These are phyloP conservation scores for Phoenix dactylifera DNA, from an alignment of 176 grass and related monocot genomes.

Conservation along the genomic window DNA sequence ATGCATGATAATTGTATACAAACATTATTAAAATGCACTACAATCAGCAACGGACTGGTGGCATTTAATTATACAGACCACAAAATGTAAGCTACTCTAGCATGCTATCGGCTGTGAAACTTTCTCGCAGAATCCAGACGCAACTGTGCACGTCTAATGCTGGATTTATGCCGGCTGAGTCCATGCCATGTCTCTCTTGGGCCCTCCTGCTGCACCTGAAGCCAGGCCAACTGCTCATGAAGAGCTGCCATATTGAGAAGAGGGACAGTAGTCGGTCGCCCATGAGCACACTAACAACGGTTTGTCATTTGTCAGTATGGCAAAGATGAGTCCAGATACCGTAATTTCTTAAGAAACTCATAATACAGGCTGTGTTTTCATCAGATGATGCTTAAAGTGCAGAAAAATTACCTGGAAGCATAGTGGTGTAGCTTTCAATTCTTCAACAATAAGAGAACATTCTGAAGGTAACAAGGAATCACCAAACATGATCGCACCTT, in stretches of 20 bases:
- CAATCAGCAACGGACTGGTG: no score
- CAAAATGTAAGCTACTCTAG: no score
- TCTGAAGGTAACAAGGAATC: constrained; percentile 76
- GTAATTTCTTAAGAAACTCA: neutral
- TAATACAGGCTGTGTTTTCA: no score
- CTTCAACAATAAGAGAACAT: constrained; percentile 84
- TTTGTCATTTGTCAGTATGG: no score
- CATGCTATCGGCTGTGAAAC: constrained; percentile 4
- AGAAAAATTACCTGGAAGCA: constrained; percentile 65
- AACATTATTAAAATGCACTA: no score
- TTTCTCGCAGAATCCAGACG: constrained; percentile 46
- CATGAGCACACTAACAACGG: constrained; percentile 65
- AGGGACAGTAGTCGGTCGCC: constrained; percentile 76
- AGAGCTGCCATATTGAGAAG: constrained; percentile 52
- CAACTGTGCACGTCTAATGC: constrained; percentile 34
- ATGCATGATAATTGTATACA: no score
- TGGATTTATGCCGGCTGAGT: constrained; percentile 35
- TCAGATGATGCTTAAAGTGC: no score
- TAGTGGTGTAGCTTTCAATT: constrained; percentile 81
- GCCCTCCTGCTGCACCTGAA: constrained; percentile 24
- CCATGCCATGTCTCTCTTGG: constrained; percentile 49
- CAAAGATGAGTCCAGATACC: neutral
- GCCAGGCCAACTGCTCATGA: constrained; percentile 36
- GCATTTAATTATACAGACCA: no score
- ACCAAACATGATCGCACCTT: constrained; percentile 98